Evolutionary conservation across 345 rosid species (phyloP).

Genomic region (Salix dunnii): DNA sequence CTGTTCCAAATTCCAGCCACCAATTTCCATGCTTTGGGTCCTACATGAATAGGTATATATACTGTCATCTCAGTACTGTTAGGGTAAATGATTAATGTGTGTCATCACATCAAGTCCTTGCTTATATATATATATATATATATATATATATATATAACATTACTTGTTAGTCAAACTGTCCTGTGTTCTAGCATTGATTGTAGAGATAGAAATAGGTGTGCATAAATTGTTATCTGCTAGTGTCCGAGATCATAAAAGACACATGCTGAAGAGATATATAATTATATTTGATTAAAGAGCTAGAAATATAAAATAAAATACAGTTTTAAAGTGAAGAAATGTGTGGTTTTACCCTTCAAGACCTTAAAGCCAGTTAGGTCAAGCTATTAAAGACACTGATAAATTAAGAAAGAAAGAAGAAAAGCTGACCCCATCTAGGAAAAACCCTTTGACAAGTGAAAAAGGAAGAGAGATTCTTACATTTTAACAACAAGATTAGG

Average conservation of each 20-base stretch:
- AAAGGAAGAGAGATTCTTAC: conserved; percentile 21
- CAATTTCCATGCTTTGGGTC: conserved; percentile 38
- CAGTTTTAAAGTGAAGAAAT: background rate
- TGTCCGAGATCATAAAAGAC: too few species aligned
- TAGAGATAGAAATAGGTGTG: background rate
- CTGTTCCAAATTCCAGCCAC: conserved; percentile 33
- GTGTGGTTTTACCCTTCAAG: background rate
- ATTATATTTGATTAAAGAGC: too few species aligned
- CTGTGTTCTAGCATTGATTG: background rate
- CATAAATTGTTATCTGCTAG: too few species aligned
- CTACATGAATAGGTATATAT: conserved; percentile 5
- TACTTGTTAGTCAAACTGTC: background rate
- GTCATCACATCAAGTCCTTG: background rate
- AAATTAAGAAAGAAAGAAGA: conserved; percentile 7
- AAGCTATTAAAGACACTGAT: conserved; percentile 6
- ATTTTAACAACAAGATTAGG: conserved; percentile 12
- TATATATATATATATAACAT: background rate
- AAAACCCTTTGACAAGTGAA: conserved; percentile 21
- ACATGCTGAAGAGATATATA: too few species aligned
- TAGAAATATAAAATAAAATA: too few species aligned
- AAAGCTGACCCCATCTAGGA: conserved; percentile 13
- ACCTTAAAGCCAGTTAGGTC: conserved; percentile 6
- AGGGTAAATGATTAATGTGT: background rate
- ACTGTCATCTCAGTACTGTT: background rate
- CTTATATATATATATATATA: background rate